Evolutionary conservation across 2,329 filamentous ascomycete genomes (phyloP).

Genomic region (Monilinia laxa): DNA sequence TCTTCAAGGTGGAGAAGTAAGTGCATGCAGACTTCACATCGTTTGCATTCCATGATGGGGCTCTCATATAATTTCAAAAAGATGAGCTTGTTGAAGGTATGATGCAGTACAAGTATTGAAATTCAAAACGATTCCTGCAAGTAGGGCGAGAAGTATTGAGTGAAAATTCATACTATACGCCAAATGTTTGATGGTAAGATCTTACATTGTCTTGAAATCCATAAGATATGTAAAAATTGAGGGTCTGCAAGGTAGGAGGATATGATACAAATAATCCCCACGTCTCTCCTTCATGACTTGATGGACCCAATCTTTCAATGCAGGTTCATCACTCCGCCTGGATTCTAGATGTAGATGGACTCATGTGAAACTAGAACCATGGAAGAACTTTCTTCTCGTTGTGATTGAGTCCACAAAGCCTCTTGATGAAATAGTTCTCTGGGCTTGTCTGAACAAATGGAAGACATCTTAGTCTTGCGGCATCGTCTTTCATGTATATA

Average conservation of each 20-base stretch:
- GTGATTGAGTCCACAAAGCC: neutral
- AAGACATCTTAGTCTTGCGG: neutral
- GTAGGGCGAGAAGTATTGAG: neutral
- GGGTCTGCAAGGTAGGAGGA: neutral
- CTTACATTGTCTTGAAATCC: neutral
- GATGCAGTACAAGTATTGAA: neutral
- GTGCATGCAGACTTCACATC: neutral
- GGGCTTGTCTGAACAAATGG: neutral
- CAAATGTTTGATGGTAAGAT: neutral
- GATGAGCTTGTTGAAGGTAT: neutral
- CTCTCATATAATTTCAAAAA: neutral
- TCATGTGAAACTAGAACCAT: neutral
- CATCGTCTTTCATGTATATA: neutral
- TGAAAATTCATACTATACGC: neutral
- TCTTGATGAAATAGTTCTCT: neutral
- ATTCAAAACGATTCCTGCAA: neutral
- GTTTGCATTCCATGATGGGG: neutral
- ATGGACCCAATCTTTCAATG: neutral
- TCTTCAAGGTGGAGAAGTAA: neutral
- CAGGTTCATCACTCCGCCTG: neutral
- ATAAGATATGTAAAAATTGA: neutral
- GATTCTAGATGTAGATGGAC: neutral
- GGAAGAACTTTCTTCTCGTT: neutral
- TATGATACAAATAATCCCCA: neutral
- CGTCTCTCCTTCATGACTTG: neutral